A percentile compares a stretch with the other conserved stretches of the same genome.
These are phyloP conservation scores for Tolypocladium sp. DNA, from an alignment of 2,329 filamentous ascomycete species.

Conservation along the genomic window DNA sequence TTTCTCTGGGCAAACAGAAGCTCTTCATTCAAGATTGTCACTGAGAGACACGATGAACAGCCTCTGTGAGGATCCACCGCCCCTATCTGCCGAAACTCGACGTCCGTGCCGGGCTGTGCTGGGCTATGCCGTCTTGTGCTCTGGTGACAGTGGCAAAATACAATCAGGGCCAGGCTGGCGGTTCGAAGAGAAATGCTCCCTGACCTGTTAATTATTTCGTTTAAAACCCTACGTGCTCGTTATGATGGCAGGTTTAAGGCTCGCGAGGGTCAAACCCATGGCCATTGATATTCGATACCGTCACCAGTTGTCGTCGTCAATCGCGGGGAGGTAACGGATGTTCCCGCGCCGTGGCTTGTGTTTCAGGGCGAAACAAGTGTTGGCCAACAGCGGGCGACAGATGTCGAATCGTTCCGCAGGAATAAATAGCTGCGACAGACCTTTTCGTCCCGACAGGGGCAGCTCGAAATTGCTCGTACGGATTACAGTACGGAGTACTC, in stretches of 20 bases:
- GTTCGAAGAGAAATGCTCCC: neutral
- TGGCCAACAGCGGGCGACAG: neutral
- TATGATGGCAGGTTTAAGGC: neutral
- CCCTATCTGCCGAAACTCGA: neutral
- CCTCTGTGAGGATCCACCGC: neutral
- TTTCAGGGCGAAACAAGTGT: neutral
- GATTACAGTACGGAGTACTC: too few relatives aligned
- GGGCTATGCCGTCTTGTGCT: neutral
- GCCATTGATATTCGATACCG: neutral
- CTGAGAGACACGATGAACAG: neutral
- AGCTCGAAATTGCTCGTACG: neutral
- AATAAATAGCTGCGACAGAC: neutral
- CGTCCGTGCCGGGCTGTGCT: neutral
- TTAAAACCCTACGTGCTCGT: neutral
- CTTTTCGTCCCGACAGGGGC: neutral
- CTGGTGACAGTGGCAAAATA: neutral
- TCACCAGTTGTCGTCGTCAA: neutral
- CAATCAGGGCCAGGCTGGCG: neutral
- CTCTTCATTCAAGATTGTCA: neutral
- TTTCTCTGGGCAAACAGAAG: neutral
- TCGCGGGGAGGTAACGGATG: neutral
- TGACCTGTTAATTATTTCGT: neutral
- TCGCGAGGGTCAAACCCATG: neutral
- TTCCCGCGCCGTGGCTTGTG: neutral
- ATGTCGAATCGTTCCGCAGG: neutral